phyloP scores from a whole-genome alignment of 2,329 filamentous ascomycete genomes.

The Metarhizium anisopliae region DNA sequence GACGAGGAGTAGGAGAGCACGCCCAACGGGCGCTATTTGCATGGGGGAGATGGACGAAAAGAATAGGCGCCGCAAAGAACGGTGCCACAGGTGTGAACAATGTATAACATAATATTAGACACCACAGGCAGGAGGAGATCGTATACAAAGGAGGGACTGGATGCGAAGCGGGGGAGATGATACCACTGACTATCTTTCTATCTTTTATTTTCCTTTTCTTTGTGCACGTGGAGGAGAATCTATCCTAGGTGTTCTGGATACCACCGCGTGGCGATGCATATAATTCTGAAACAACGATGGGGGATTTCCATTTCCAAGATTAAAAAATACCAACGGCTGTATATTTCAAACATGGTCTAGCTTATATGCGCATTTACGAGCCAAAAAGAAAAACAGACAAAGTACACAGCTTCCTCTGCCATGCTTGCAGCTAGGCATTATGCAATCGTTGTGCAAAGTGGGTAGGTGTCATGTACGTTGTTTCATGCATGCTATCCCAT shows the following conservation, averaged over 20 bases:
- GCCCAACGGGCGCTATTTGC: conserved; percentile 11
- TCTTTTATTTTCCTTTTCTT: neutral
- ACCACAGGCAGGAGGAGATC: neutral
- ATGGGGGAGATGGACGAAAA: neutral
- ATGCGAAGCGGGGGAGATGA: neutral
- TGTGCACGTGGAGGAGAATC: neutral
- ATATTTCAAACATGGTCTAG: neutral
- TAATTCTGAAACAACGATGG: neutral
- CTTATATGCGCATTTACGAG: no score
- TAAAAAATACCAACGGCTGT: neutral
- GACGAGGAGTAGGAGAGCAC: conserved; percentile 39
- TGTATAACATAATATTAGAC: neutral
- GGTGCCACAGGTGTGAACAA: neutral
- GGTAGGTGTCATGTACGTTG: no score
- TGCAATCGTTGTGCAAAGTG: no score
- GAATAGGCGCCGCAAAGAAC: neutral
- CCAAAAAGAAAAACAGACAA: no score
- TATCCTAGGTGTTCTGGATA: conserved; percentile 3
- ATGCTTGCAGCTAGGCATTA: no score
- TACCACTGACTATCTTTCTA: neutral
- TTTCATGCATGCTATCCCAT: no score
- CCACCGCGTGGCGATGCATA: neutral
- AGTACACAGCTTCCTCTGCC: no score
- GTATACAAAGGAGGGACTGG: neutral
- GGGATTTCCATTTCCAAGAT: neutral